Conservation (phyloP, 352 stramenopile genomes). For the Pythium utonaiense region DNA sequence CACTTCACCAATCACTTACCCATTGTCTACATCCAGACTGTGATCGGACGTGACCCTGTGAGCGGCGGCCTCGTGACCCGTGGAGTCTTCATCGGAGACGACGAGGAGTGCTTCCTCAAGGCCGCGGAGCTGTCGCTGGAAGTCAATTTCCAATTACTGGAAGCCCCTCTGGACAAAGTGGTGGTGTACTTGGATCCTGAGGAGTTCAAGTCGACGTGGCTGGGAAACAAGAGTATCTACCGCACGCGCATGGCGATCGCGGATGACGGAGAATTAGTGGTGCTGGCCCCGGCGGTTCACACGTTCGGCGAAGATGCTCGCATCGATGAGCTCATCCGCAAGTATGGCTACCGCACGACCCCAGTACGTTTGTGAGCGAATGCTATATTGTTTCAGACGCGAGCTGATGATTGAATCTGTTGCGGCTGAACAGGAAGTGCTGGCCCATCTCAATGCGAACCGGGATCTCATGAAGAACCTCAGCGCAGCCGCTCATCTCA, state of each 20-base stretch:
- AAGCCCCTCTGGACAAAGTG: conserved; percentile 89
- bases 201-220: conserved; percentile 98
- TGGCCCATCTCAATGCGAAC: conserved; percentile 89
- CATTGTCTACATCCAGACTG: conserved; percentile 95
- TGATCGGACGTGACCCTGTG: conserved; percentile 75
- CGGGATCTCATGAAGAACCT: conserved; percentile 95
- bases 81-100: conserved; percentile 95
- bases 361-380: conserved; percentile 65
- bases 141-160: conserved; percentile 96
- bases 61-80: conserved; percentile 67
- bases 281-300: conserved; percentile 92
- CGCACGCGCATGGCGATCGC: conserved; percentile 96
- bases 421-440: conserved; percentile 64
- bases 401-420: background rate
- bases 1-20: conserved; percentile 89
- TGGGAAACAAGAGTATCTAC: conserved; percentile 98
- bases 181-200: conserved; percentile 95
- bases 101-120: conserved; percentile 94
- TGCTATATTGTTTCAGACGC: no score
- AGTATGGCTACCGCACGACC: conserved; percentile 96
- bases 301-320: conserved; percentile 93
- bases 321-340: conserved; percentile 95
- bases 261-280: conserved; percentile 92
- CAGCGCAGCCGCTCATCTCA: conserved; percentile 94
- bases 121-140: conserved; percentile 93